Percentiles rank a stretch among this genome's conserved stretches.
phyloP scores from a whole-genome alignment of 1,284 basidiomycete genomes.

The Cutaneotrichosporon cyanovorans region DNA sequence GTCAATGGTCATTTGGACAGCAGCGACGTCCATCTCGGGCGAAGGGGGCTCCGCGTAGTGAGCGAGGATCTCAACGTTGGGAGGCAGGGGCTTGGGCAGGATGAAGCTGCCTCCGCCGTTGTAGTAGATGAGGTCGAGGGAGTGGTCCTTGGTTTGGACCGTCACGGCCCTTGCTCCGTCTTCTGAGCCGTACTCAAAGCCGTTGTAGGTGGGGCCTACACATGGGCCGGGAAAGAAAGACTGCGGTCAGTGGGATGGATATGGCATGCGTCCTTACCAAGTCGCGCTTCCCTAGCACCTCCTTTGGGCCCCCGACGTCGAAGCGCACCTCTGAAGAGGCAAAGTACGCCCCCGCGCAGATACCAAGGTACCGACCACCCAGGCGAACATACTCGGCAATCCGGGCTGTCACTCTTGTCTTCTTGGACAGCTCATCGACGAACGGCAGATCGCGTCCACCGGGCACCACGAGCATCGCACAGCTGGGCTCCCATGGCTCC shows the following conservation, averaged over 20 bases:
- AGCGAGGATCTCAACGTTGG: constrained; percentile 44
- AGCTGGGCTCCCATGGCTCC: constrained; percentile 67
- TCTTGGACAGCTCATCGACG: constrained; percentile 47
- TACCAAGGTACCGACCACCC: constrained; percentile 63
- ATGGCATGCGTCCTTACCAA: constrained; percentile 40
- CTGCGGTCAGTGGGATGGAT: constrained; percentile 15
- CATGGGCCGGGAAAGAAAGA: constrained; percentile 55
- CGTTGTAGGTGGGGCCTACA: constrained; percentile 53
- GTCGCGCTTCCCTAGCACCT: constrained; percentile 51
- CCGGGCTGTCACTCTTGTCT: constrained; percentile 42
- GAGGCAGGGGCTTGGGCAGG: constrained; percentile 30
- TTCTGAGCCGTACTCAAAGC: constrained; percentile 52
- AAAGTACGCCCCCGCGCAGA: constrained; percentile 59
- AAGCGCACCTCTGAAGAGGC: constrained; percentile 49
- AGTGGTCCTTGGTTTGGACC: constrained; percentile 29
- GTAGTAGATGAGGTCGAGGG: constrained; percentile 49
- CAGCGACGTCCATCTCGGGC: constrained; percentile 47
- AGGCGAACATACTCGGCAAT: constrained; percentile 59
- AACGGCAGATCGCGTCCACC: constrained; percentile 54
- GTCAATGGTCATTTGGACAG: constrained; percentile 51
- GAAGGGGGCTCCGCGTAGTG: constrained; percentile 37
- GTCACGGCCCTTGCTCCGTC: constrained; percentile 45
- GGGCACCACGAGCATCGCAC: constrained; percentile 70
- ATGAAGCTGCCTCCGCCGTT: constrained; percentile 54
- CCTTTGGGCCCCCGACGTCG: constrained; percentile 49